Evolutionary conservation across 2,329 filamentous ascomycete species (phyloP).

Genomic region (Penicillium freii): DNA sequence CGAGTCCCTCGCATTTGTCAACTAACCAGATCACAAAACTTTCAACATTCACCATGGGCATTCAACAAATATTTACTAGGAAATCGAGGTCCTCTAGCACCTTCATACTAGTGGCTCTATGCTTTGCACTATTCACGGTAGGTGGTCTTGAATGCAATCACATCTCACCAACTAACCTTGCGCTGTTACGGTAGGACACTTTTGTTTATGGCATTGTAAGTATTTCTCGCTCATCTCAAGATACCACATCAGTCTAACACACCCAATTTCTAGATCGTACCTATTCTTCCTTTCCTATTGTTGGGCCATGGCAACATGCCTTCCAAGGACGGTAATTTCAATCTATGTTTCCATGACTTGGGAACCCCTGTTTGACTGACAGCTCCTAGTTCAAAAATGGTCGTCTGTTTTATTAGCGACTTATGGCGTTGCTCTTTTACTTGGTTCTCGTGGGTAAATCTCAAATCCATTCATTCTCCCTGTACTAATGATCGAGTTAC

Average conservation of each 20-base stretch:
- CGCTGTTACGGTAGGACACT: background rate
- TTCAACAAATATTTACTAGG: background rate
- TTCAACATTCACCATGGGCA: background rate
- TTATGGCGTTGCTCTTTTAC: background rate
- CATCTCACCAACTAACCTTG: background rate
- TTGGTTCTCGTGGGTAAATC: background rate
- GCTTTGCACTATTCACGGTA: background rate
- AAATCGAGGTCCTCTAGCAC: background rate
- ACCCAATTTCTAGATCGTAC: background rate
- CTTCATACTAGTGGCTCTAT: background rate
- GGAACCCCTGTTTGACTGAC: background rate
- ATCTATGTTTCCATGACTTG: background rate
- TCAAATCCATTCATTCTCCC: background rate
- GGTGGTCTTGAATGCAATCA: background rate
- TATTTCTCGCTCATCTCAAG: background rate
- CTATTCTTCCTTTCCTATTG: background rate
- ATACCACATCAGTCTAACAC: background rate
- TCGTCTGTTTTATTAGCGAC: background rate
- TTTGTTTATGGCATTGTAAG: background rate
- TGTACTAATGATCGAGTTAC: background rate
- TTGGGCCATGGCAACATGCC: background rate
- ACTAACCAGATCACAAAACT: background rate
- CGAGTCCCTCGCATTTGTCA: background rate
- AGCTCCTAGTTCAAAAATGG: background rate
- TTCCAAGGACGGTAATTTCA: background rate